Base-by-base conservation (phyloP, 31 red algal genomes). In the Porphyra umbilicalis region DNA sequence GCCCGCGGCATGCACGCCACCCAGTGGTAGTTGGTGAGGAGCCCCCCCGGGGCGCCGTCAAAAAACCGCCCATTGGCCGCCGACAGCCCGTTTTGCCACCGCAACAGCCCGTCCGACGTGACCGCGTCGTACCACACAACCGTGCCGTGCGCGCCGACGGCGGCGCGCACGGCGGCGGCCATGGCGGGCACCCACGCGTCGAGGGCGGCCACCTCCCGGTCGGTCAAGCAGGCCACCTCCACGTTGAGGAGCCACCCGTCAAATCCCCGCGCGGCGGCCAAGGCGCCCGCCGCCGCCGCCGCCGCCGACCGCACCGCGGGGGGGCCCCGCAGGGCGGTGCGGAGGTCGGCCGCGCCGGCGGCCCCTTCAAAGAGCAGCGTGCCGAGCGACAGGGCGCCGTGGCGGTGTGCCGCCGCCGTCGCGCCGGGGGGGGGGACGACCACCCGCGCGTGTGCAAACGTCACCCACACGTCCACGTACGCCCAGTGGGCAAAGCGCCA, bases 41-140 rank as follows among this genome's bases (percentile, higher is more conserved):
- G 76, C 8, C 83, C 82, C 0, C 86, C 88, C n/a, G n/a, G n/a
- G 13, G 89, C 85, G 0, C 81, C 87, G 75, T 85, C 88, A 81
- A 97, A 97, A 80, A 91, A 97, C 30, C 81, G 82, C n/a, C 87
- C 88, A 78, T 97, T 97, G 35, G 89, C 76, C 82, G 80, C 86
- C 40, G 91, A 91, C 79, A 97, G 80, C 78, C 88, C 86, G 76
- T 90, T 93, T 86, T 97, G 95, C 88, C 85, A 90, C 34, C 39
- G 34, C 16, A 94, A 80, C 75, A 74, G 75, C 32, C 91, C 95
- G n/a, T 91, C 81, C 7, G 86, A 71, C 11, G 91, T 91, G 1
- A 97, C 91, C 1, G 95, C 81, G 76, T 97, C 95, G 68, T 91
- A 94, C 95, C 95, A 97, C 68, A 97, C 87, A 10, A 97, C 95